Percentiles rank a stretch among this genome's conserved stretches.
Conservation (phyloP, 495 filamentous ascomycete species). For the Penicillium verhagenii region DNA sequence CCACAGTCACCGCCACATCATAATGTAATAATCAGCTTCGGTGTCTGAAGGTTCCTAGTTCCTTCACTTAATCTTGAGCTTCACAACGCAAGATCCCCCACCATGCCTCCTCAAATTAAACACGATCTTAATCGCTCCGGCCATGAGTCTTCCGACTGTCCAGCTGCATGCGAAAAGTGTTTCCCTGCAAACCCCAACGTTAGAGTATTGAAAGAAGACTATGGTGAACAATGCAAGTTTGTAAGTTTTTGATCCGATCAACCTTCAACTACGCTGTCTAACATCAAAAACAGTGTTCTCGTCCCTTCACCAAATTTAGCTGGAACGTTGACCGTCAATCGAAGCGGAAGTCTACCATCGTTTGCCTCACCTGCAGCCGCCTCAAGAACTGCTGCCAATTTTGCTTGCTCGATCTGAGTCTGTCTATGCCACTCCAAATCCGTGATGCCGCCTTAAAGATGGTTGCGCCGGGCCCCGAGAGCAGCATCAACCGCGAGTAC, state of each 20-base stretch:
- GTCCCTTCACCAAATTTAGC: constrained; percentile 92
- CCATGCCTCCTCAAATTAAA: constrained; percentile 71
- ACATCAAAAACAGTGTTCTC: constrained; percentile 62
- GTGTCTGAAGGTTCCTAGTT: not conserved
- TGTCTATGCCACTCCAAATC: constrained; percentile 85
- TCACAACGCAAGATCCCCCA: not conserved
- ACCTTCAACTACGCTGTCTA: not conserved
- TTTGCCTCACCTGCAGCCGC: constrained; percentile 93
- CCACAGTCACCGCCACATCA: constrained; percentile 4
- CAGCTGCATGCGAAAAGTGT: constrained; percentile 70
- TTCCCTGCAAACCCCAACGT: constrained; percentile 97
- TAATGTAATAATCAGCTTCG: not conserved
- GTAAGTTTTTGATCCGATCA: constrained; percentile 27
- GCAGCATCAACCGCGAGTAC: constrained; percentile 91
- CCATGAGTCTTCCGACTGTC: constrained; percentile 85
- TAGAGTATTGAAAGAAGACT: constrained; percentile 96
- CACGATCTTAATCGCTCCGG: constrained; percentile 95
- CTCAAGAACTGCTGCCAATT: constrained; percentile 98
- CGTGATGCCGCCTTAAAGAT: constrained; percentile 98
- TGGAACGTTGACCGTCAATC: constrained; percentile 91
- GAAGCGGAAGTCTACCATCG: constrained; percentile 81
- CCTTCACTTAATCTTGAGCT: not conserved
- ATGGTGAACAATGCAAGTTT: constrained; percentile 68
- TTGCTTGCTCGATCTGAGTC: constrained; percentile 97
- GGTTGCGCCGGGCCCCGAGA: constrained; percentile 87